Percentiles rank a stretch among this genome's conserved stretches.
Conservation (phyloP, 371 early-diverging fungal genomes). For the Coemansia sp. region DNA sequence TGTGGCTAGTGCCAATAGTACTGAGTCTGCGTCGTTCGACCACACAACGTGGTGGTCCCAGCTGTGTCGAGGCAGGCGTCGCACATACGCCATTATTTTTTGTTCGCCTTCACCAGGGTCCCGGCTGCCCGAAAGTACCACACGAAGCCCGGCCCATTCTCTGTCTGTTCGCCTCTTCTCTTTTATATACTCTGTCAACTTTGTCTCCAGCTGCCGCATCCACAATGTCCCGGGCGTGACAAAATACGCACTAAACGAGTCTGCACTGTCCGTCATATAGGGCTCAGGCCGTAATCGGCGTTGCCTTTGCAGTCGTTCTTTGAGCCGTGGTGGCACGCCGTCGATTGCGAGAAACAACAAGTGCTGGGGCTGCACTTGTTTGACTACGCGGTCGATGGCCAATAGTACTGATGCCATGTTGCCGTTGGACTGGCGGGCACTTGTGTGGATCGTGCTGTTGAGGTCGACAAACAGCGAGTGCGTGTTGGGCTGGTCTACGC, state of each 20-base stretch:
- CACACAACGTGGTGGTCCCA: constrained; percentile 19
- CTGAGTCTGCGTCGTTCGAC: constrained; percentile 40
- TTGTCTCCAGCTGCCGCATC: constrained; percentile 35
- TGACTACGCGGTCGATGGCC: constrained; percentile 20
- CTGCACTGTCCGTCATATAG: neutral
- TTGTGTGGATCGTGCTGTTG: constrained; percentile 38
- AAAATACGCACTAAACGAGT: constrained; percentile 15
- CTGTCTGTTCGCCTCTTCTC: constrained; percentile 1
- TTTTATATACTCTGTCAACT: constrained; percentile 14
- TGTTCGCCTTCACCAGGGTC: constrained; percentile 49
- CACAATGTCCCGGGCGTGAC: constrained; percentile 38
- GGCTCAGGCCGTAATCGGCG: constrained; percentile 13
- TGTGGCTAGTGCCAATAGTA: constrained; percentile 34
- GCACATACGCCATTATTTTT: constrained; percentile 37
- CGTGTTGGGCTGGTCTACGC: constrained; percentile 10
- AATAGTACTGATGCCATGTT: constrained; percentile 8
- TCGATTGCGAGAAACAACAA: constrained; percentile 37
- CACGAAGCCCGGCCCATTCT: constrained; percentile 15
- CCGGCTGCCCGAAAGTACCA: constrained; percentile 33
- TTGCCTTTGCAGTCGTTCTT: constrained; percentile 35
- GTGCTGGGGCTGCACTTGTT: constrained; percentile 15
- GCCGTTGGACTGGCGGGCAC: constrained; percentile 23
- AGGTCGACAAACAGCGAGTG: constrained; percentile 45
- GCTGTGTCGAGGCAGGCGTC: neutral
- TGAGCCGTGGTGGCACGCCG: constrained; percentile 46